Base-by-base conservation (phyloP, 225 moss, liverwort and hornwort species). In the Thuidium tamariscinum region DNA sequence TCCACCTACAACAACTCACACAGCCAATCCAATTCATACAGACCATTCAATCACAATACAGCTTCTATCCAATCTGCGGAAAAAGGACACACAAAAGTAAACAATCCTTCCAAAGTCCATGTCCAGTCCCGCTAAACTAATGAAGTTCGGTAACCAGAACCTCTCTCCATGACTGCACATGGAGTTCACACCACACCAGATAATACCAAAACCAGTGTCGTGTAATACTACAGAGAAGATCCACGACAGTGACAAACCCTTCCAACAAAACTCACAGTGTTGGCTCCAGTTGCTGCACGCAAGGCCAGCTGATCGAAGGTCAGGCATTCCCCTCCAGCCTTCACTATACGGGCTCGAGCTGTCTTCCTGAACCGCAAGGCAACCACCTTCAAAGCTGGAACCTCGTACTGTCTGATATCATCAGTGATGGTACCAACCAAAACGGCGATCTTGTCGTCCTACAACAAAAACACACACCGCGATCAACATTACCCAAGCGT, bases 261-360 rank as follows among this genome's bases (percentile, higher is more conserved):
- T 64, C 22, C 51, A 67, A 23, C 5, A 7, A 21, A 71, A 88
- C 91, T 87, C 80, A 91, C 91, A 89, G 91, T 90, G 86, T 94
- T 94, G 44, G 95, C 86, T 80, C 96, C 97, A 27, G 97, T 98
- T 13, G 96, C 95, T 30, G 96, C 97, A 79, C 89, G 92, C 81
- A 96, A 79, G 0, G 97, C 97, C 69, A 98, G 95, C 89, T 98
- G 92, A 88, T 98, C 95, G 25, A 96, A 95, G 22, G 96, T 98
- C 81, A 95, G n/a, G 34, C 93, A 91, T 86, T 96, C 94, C 19
- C 96, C 97, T 79, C 96, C 97, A 60, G 91, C 78, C 86, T 96
- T 95, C 85, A 96, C 10, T n/a, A 95, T 96, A 17, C 94, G 94
- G 13, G 95, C 93, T 4, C 96, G 94, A 6, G 94, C 96, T 16